A percentile compares a stretch with the other conserved stretches of the same genome.
Evolutionary conservation across 371 early-diverging fungal genomes (phyloP).

Genomic region (Funneliformis caledonium): DNA sequence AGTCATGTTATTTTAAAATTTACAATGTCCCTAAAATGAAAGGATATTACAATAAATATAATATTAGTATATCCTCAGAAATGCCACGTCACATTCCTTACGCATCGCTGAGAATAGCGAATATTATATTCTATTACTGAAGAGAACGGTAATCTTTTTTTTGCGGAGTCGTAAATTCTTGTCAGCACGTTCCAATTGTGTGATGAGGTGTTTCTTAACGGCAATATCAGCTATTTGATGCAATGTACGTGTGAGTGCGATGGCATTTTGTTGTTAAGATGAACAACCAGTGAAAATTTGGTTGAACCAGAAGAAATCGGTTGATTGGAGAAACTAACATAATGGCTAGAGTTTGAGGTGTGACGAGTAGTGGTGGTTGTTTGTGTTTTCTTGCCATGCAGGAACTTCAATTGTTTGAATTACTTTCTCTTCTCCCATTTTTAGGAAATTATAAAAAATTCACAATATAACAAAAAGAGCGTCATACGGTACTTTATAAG

Average conservation of each 20-base stretch:
- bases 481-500: too few relatives aligned
- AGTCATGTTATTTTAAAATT: too few relatives aligned
- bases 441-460: too few relatives aligned
- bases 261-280: slow-evolving; percentile 31
- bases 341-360: slow-evolving; percentile 33
- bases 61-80: too few relatives aligned
- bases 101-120: too few relatives aligned
- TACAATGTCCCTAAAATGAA: too few relatives aligned
- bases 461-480: too few relatives aligned
- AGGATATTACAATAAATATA: too few relatives aligned
- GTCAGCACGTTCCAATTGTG: slow-evolving; percentile 57
- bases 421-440: slow-evolving; percentile 40
- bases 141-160: too few relatives aligned
- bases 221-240: slow-evolving; percentile 75
- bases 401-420: slow-evolving; percentile 40
- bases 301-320: too few relatives aligned
- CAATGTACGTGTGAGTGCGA: slow-evolving; percentile 53
- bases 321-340: slow-evolving; percentile 38
- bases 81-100: too few relatives aligned
- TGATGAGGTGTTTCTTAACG: slow-evolving; percentile 60
- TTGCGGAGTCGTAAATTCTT: slow-evolving; percentile 60
- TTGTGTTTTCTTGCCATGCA: slow-evolving; percentile 38
- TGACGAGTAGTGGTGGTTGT: slow-evolving; percentile 21
- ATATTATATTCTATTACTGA: too few relatives aligned
- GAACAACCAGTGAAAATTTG: slow-evolving; percentile 8